phyloP scores from a whole-genome alignment of 305 asterid genomes.

The Solanum hybrid region DNA sequence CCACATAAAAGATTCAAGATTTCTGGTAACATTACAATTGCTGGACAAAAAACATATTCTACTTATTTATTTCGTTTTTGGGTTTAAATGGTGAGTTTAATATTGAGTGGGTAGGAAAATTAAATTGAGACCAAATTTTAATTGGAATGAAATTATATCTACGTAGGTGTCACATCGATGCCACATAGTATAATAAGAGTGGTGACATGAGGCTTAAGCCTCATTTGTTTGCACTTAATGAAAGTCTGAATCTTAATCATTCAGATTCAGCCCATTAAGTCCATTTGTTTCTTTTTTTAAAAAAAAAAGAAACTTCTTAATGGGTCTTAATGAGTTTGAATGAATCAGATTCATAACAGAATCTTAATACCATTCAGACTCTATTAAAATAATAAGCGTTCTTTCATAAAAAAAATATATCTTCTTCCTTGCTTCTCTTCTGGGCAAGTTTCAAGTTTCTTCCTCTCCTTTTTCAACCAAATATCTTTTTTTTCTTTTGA shows the following conservation, averaged over 20 bases:
- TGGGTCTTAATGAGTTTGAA: too few relatives aligned
- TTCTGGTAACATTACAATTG: not conserved
- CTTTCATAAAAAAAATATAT: too few relatives aligned
- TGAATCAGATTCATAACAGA: too few relatives aligned
- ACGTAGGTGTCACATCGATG: not conserved
- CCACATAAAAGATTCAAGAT: not conserved
- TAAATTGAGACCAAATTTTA: not conserved
- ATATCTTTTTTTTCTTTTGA: too few relatives aligned
- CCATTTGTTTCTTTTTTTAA: too few relatives aligned
- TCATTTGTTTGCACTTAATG: not conserved
- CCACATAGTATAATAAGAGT: not conserved
- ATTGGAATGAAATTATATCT: not conserved
- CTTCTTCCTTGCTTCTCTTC: too few relatives aligned
- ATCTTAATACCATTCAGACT: too few relatives aligned
- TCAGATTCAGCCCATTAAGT: not conserved
- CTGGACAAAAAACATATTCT: not conserved
- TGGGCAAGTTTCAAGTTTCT: too few relatives aligned
- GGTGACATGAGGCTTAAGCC: not conserved
- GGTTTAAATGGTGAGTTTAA: not conserved
- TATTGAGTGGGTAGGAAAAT: too few relatives aligned
- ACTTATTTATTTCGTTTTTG: not conserved
- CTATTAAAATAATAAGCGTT: too few relatives aligned
- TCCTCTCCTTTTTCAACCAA: too few relatives aligned
- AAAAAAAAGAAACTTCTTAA: too few relatives aligned
- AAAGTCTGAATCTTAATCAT: not conserved